Evolutionary conservation across 2,329 filamentous ascomycete genomes (phyloP), one percentile per base, ranked within the genome.

Genomic region (Cercospora citrullina): DNA sequence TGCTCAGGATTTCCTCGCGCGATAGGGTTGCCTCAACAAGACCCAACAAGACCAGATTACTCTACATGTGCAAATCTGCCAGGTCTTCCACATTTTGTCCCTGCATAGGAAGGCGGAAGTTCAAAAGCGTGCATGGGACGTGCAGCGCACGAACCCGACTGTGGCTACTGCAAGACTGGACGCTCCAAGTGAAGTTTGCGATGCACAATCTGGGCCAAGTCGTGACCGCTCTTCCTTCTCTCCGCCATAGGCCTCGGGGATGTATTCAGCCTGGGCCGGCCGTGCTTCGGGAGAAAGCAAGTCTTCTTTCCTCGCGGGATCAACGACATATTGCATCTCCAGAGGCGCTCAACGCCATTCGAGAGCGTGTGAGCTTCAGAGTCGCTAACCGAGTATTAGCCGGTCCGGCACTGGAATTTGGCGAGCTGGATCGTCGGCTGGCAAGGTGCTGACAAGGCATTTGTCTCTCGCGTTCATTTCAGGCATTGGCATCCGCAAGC

Each of bases 1-100:
- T 28, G n/a, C 2, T 36, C 31, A 33, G 16, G 55, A 59, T 59
- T 59, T 14, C n/a, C 14, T 36, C 31, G 55, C 16, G 55, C 28
- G 55, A 59, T 59, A 59, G 55, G 55, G 28, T 30, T 59, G 55
- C 55, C 55, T 59, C 55, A 59, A 36, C 55, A 59, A 59, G 28
- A 59, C 55, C 48, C 55, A 59, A 36, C 55, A 59, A 59, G 28
- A 59, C 55, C 48, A 30, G 5, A 30, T 42, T 42, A 30, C 5
- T 16, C 36, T 42, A 42, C 16, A 16, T 28, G n/a, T 21, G 55
- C 55, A 31, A 36, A 59, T 23, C 55, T 59, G 55, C 18, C 8
- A 58, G 26, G 48, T 36, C 28, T 18, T 58, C 55, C 31, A 36
- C 14, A 59, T 14, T 59, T 14, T n/a, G 55, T 59, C 55, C 55